Evolutionary conservation across 192 early-diverging fungal species (phyloP).

Genomic region (Phlyctochytrium arcticum): DNA sequence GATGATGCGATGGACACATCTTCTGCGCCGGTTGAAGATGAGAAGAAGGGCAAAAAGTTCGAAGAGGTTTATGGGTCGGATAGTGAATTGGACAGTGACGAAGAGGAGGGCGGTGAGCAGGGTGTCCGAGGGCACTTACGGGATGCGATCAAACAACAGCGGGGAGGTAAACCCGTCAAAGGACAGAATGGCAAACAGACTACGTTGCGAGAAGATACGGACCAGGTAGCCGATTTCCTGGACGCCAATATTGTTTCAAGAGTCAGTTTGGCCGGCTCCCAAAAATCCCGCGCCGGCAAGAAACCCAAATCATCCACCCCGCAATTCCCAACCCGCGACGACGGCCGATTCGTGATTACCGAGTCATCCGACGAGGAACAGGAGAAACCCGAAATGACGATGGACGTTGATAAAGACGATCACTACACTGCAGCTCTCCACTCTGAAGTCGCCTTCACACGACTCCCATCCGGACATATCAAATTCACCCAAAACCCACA

Average conservation of each 20-base stretch:
- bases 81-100: slow-evolving; percentile 75
- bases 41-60: slow-evolving; percentile 49
- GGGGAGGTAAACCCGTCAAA: not conserved
- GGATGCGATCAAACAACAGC: slow-evolving; percentile 10
- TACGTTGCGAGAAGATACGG: slow-evolving; percentile 46
- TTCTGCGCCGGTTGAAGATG: too few relatives aligned
- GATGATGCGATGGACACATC: slow-evolving; percentile 34
- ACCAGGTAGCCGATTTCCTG: slow-evolving; percentile 83
- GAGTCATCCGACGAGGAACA: slow-evolving; percentile 54
- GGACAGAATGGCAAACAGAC: slow-evolving; percentile 1
- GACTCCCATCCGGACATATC: slow-evolving; percentile 76
- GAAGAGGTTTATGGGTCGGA: slow-evolving; percentile 93
- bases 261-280: slow-evolving; percentile 30
- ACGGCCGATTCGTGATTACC: slow-evolving; percentile 81
- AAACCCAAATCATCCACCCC: not conserved
- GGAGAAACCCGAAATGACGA: slow-evolving; percentile 29
- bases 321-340: slow-evolving; percentile 56
- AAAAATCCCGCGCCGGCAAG: slow-evolving; percentile 4
- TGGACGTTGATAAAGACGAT: slow-evolving; percentile 60
- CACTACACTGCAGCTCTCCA: slow-evolving; percentile 78
- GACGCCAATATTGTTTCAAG: slow-evolving; percentile 71
- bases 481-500: slow-evolving; percentile 71
- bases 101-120: slow-evolving; percentile 58
- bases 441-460: slow-evolving; percentile 81
- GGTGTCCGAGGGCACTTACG: slow-evolving; percentile 49